Evolutionary conservation across 768 basidiomycete species (phyloP).

Genomic region (Pholiota molesta): DNA sequence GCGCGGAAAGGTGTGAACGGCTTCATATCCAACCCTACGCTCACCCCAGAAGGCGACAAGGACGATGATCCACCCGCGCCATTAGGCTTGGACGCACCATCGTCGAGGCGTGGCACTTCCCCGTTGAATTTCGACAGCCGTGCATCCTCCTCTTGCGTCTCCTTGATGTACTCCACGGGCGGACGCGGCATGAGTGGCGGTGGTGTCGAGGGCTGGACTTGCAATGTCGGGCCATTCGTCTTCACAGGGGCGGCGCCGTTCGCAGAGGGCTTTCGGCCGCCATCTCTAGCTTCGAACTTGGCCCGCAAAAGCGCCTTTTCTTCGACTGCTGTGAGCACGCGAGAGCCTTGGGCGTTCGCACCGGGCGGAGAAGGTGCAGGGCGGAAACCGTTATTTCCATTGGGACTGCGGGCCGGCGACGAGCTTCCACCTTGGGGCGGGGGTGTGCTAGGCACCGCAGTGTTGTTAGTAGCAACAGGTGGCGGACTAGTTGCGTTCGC

Average conservation of each 20-base stretch:
- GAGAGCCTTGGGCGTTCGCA: conserved; percentile 14
- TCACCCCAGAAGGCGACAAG: conserved; percentile 6
- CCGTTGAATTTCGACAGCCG: conserved; percentile 49
- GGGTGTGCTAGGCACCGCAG: conserved; percentile 17
- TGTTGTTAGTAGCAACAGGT: conserved; percentile 15
- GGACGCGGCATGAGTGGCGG: conserved; percentile 80
- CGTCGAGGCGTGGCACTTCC: conserved; percentile 27
- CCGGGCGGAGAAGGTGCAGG: conserved; percentile 37
- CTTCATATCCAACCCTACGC: conserved; percentile 35
- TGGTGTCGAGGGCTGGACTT: conserved; percentile 38
- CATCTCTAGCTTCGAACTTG: conserved; percentile 62
- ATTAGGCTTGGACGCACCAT: neutral
- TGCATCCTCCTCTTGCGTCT: conserved; percentile 77
- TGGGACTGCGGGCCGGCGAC: conserved; percentile 24
- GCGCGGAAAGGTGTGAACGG: conserved; percentile 53
- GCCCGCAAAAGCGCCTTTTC: conserved; percentile 76
- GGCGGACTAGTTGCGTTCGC: conserved; percentile 23
- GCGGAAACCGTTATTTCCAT: conserved; percentile 23
- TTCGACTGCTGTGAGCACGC: conserved; percentile 67
- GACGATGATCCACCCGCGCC: conserved; percentile 7
- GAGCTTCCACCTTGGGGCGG: conserved; percentile 20
- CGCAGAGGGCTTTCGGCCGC: conserved; percentile 14
- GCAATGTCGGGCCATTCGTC: conserved; percentile 16
- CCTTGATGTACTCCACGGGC: conserved; percentile 78
- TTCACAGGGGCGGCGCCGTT: conserved; percentile 14